Evolutionary conservation across 2,329 filamentous ascomycete genomes (phyloP).

Genomic region (Bretziella fagacearum): DNA sequence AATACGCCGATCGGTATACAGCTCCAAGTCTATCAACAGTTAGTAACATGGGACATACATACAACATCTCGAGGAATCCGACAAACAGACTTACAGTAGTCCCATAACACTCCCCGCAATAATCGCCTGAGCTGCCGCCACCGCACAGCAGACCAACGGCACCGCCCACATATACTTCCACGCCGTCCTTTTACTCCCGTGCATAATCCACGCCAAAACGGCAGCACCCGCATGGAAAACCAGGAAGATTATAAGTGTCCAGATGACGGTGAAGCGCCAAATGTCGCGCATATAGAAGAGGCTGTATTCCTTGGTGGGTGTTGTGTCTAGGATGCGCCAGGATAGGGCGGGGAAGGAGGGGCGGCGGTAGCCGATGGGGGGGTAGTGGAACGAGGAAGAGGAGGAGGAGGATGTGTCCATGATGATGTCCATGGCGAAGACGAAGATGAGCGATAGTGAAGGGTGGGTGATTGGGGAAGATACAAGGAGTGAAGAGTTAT

Average conservation of each 20-base stretch:
- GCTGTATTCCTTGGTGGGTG: slow-evolving; percentile 30
- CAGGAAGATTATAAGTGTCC: slow-evolving; percentile 67
- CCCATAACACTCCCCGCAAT: slow-evolving; percentile 70
- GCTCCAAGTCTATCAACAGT: slow-evolving; percentile 47
- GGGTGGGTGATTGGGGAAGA: neutral
- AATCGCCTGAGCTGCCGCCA: slow-evolving; percentile 60
- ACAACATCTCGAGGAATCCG: neutral
- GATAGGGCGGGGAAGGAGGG: slow-evolving; percentile 71
- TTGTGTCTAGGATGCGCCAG: slow-evolving; percentile 40
- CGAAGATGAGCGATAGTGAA: neutral
- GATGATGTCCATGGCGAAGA: slow-evolving; percentile 18
- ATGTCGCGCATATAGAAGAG: slow-evolving; percentile 64
- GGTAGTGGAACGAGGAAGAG: slow-evolving; percentile 17
- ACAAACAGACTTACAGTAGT: slow-evolving; percentile 46
- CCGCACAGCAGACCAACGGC: slow-evolving; percentile 50
- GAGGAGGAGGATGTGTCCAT: slow-evolving; percentile 13
- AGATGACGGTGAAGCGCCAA: slow-evolving; percentile 73
- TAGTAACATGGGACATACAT: neutral
- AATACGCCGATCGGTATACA: slow-evolving; percentile 67
- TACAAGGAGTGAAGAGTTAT: neutral
- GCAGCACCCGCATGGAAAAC: slow-evolving; percentile 59
- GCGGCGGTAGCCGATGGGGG: slow-evolving; percentile 39
- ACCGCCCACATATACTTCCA: slow-evolving; percentile 54
- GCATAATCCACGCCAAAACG: slow-evolving; percentile 53
- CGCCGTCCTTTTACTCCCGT: slow-evolving; percentile 39